Base-by-base conservation (phyloP, 2,329 filamentous ascomycete species). In the Hawksworthiomyces lignivorus region DNA sequence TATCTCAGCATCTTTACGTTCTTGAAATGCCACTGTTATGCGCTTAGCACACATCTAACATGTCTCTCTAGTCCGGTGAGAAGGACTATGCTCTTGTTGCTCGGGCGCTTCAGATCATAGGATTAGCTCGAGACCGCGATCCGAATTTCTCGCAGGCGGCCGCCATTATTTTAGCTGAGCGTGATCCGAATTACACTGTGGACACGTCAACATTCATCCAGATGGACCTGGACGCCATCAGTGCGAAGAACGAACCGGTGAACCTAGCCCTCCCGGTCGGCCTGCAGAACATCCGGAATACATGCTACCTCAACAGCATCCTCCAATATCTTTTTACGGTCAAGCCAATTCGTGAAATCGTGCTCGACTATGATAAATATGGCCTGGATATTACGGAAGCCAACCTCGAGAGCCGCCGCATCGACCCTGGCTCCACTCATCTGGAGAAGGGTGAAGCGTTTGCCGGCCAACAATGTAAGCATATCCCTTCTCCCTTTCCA, bases 231-330 rank as follows among this genome's bases (percentile, higher is more conserved):
- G 37, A 38, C 12, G 14, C 11, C 10, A n/a, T 12, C 15, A 1
- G 14, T 8, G 9, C 18, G n/a, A 21, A 29, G 17, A 26, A 20
- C 45, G 55, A 44, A 52, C 56, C 8, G 48, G 55, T 56, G 12
- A 55, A 67, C 42, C 54, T 63, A 35, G 68, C 75, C 22, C 80
- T 86, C 60, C 92, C 92, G 0, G 85, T 94, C 18, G 92, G 92
- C 0, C 72, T 97, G 6, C 76, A 81, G 49, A 98, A 97, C 53
- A 94, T 97, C 44, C 89, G 92, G 45, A 98, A 98, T 56, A 98
- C 94, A 0, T 98, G 92, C 60, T 98, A 98, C 55, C 72, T 98
- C 41, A 98, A 98, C 67, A 97, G 90, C 62, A 75, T 98, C 36
- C 70, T 98, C 9, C 92, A 98, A 54, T 97, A 94, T 57, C 84